phyloP scores from a whole-genome alignment of 768 basidiomycete species.

The Fistulinella prunicolor region DNA sequence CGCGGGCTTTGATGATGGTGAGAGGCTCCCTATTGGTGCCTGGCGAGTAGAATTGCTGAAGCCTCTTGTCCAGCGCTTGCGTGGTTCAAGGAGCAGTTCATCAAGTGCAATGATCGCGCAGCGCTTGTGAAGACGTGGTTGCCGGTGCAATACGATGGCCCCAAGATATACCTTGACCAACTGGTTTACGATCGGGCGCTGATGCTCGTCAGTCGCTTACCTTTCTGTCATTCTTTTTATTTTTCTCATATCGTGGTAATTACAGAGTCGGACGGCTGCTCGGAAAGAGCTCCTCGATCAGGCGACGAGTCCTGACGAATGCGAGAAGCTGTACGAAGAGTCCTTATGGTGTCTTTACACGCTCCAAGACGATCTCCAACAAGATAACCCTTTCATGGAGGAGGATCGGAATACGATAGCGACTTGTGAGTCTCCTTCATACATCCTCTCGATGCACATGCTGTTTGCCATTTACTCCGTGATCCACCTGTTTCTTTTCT shows the following conservation, averaged over 20 bases:
- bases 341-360: conserved; percentile 93
- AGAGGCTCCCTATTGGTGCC: conserved; percentile 3
- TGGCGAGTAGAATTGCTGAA: conserved; percentile 6
- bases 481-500: no score
- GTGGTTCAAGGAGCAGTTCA: conserved; percentile 94
- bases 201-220: conserved; percentile 57
- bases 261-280: conserved; percentile 88
- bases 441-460: background rate
- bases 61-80: conserved; percentile 49
- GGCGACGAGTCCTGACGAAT: conserved; percentile 71
- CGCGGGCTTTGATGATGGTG: conserved; percentile 80
- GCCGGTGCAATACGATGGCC: conserved; percentile 77
- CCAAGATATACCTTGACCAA: conserved; percentile 84
- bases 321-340: conserved; percentile 93
- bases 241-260: background rate
- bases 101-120: conserved; percentile 92
- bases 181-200: conserved; percentile 92
- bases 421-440: conserved; percentile 51
- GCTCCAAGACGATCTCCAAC: conserved; percentile 85
- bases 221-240: background rate
- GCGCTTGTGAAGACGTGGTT: conserved; percentile 86
- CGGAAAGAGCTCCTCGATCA: conserved; percentile 85
- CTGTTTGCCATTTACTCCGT: background rate
- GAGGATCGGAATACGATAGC: conserved; percentile 78
- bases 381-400: conserved; percentile 79